These are phyloP conservation scores for Kwoniella sp. DNA, from an alignment of 768 basidiomycete species.

Conservation along the genomic window DNA sequence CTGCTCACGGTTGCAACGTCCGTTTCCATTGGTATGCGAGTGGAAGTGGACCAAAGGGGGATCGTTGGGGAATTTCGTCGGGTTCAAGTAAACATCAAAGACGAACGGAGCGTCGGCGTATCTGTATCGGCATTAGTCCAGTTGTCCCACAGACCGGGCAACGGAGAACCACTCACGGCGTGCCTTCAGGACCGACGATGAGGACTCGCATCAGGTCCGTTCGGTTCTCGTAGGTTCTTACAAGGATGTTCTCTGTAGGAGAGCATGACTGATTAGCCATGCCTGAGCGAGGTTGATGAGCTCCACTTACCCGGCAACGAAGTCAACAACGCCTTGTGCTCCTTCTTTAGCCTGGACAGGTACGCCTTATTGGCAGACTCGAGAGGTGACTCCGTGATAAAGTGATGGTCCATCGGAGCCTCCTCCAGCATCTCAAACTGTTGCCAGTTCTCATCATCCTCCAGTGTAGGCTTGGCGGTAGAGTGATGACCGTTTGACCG, in stretches of 20 bases:
- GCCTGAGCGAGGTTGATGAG: neutral
- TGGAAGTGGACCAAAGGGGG: conserved; percentile 85
- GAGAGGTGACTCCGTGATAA: conserved; percentile 56
- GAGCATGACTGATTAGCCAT: neutral
- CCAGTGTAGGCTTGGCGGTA: neutral
- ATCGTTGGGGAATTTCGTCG: conserved; percentile 54
- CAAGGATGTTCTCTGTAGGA: conserved; percentile 70
- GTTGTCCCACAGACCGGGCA: neutral
- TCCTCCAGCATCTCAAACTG: conserved; percentile 74
- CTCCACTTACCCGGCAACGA: conserved; percentile 70
- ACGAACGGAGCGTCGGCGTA: conserved; percentile 92
- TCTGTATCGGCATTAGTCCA: conserved; percentile 2
- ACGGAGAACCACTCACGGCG: conserved; percentile 55
- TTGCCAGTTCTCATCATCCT: conserved; percentile 61
- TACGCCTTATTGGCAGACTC: conserved; percentile 69
- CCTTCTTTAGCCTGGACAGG: conserved; percentile 68
- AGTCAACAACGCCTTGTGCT: conserved; percentile 71
- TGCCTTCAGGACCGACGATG: conserved; percentile 88
- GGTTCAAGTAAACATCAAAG: conserved; percentile 85
- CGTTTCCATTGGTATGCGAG: conserved; percentile 92
- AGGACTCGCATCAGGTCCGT: conserved; percentile 78
- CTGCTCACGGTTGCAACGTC: conserved; percentile 59
- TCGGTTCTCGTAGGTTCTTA: conserved; percentile 85
- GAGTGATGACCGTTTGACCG: neutral
- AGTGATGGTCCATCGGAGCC: conserved; percentile 79